Conservation (phyloP, 2,329 filamentous ascomycete genomes). For the Calonectria crousiana region DNA sequence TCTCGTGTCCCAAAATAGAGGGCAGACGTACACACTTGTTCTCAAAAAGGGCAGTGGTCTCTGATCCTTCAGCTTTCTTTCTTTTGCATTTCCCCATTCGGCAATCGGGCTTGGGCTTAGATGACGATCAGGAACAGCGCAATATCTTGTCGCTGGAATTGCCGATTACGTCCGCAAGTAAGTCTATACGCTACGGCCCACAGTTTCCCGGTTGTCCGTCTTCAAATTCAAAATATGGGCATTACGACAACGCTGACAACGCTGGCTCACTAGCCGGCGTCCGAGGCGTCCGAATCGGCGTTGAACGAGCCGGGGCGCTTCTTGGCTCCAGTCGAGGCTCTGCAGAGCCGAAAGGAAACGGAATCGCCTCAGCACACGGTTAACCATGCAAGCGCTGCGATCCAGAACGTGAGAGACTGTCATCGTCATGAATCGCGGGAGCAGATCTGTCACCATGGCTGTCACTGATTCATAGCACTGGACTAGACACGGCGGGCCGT, state of each 20-base stretch:
- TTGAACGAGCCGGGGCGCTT: not conserved
- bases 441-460: not conserved
- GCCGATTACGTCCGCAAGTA: not conserved
- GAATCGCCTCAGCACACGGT: not conserved
- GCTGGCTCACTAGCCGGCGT: not conserved
- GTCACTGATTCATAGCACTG: not conserved
- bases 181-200: not conserved
- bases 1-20: slow-evolving; percentile 10
- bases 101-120: not conserved
- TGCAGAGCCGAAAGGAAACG: not conserved
- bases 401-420: not conserved
- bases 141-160: not conserved
- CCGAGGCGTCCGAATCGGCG: not conserved
- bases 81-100: not conserved
- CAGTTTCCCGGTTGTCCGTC: not conserved
- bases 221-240: not conserved
- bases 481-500: not conserved
- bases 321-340: not conserved
- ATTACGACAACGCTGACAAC: no score
- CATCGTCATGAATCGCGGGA: not conserved
- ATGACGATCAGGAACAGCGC: not conserved
- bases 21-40: not conserved
- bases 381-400: not conserved
- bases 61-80: not conserved
- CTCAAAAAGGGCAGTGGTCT: not conserved